Evolutionary conservation across 345 rosid species (phyloP), one percentile per base, ranked within the genome.

Genomic region (Orychophragmus violaceus): DNA sequence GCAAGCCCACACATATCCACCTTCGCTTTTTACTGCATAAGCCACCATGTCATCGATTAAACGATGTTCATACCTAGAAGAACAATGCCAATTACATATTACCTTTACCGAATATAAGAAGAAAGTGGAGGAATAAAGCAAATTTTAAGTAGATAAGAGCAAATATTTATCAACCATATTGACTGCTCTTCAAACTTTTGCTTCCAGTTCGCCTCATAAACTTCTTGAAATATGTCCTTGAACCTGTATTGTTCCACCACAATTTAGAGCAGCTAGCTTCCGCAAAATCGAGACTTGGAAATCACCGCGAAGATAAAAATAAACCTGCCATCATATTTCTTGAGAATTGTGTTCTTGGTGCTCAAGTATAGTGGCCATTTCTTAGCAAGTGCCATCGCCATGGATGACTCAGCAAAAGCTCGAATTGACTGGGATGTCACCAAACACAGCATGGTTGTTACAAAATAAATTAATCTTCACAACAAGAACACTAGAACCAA

Each of bases 1-100:
- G 84, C 99, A 94, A 14, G 99, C 96, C 97, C 99, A 94, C 9
- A 88, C 95, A 85, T 90, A 94, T 69, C 99, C 97, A 19, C 99
- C 99, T 59, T 87, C 97, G 55, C 99, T 94, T 81, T 94, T 94
- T 54, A 94, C 1, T 13, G 87, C 95, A 76, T 94, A 94, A 62
- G 99, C 99, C 44, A 94, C 97, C 99, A 94, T 94, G 74, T 94
- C 97, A 81, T 94, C 99, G 46, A 94, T 94, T 59, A 94, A 71
- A n/a, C 97, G 96, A 64, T 94, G 99, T 81, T 90, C 99, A 64
- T 94, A 94, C 99, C 97, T 94, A 66, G 42, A 32, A 30, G 24
- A 42, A 50, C 46, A 56, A 70, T 19, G 17, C 5, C 18, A 36
- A 16, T 3, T 14, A 29, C 62, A 19, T 39, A 9, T 63, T 21